Evolutionary conservation across 2,329 filamentous ascomycete genomes (phyloP), one percentile per base, ranked within the genome.

Genomic region (Cercospora beticola): DNA sequence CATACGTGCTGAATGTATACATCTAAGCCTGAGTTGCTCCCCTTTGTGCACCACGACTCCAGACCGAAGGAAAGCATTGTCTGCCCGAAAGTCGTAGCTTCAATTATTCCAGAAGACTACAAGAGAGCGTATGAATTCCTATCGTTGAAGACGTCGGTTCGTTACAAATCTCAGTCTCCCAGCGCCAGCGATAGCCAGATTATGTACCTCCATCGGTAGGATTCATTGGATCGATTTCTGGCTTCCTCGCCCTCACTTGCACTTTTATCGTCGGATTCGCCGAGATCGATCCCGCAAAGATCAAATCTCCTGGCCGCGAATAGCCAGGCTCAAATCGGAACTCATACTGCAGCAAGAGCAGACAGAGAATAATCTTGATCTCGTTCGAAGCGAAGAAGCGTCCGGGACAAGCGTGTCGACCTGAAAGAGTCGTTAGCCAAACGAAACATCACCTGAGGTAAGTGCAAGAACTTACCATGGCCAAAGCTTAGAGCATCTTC

Each of bases 271-370:
- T 43, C 36, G 36, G 36, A 43, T 43, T 43, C 16, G 7, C 16
- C 36, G 7, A 7, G 16, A 43, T 43, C 6, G 36, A 43, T 43
- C 16, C 16, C 16, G 16, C 36, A n/a, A 43, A 43, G 9, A 43
- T n/a, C 36, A 43, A 43, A 16, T 43, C 36, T 43, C 16, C 36
- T 43, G 36, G 36, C 16, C 6, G 36, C 16, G 16, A 0, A 9
- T 43, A 33, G 31, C 56, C 33, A 3, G 33, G 21, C n/a, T 28
- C 23, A 28, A 56, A 60, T 33, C 33, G 69, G 57, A 76, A 72
- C 66, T 80, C 78, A 64, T 79, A 80, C 62, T 77, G 74, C 43
- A 78, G 67, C 52, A 79, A 65, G 21, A 79, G 64, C 57, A 77
- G 71, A n/a, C 71, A 74, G 10, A 80, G 63, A 0, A 73, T 66